A percentile compares a stretch with the other conserved stretches of the same genome.
phyloP scores from a whole-genome alignment of 768 basidiomycete genomes.

The Suillus placidus region DNA sequence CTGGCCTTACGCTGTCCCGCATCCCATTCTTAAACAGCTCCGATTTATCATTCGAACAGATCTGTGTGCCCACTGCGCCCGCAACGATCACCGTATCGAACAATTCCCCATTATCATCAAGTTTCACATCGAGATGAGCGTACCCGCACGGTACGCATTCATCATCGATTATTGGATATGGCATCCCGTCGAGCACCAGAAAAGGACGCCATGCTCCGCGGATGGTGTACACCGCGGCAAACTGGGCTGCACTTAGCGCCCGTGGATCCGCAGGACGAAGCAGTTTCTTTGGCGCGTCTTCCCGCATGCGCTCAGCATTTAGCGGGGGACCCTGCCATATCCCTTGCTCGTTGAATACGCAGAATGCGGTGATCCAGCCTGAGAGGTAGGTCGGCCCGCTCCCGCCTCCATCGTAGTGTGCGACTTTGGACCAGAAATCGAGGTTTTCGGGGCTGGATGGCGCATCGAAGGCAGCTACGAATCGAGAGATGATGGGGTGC shows the following conservation, averaged over 20 bases:
- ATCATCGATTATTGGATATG: slow-evolving; percentile 33
- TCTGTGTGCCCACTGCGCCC: slow-evolving; percentile 34
- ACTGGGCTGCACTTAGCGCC: slow-evolving; percentile 28
- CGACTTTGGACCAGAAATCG: slow-evolving; percentile 43
- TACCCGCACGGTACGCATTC: slow-evolving; percentile 34
- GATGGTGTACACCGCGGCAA: slow-evolving; percentile 33
- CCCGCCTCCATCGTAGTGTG: slow-evolving; percentile 25
- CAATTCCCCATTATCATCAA: slow-evolving; percentile 31
- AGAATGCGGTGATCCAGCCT: slow-evolving; percentile 46
- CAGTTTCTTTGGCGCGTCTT: slow-evolving; percentile 36
- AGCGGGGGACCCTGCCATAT: slow-evolving; percentile 36
- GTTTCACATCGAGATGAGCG: slow-evolving; percentile 30
- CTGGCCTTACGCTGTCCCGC: slow-evolving; percentile 35
- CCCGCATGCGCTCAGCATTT: slow-evolving; percentile 34
- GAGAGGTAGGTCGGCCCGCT: slow-evolving; percentile 37
- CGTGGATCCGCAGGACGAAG: slow-evolving; percentile 33
- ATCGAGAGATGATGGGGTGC: slow-evolving; percentile 29
- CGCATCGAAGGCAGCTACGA: slow-evolving; percentile 30
- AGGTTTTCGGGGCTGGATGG: slow-evolving; percentile 30
- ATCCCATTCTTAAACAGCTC: slow-evolving; percentile 36
- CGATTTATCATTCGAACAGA: slow-evolving; percentile 35
- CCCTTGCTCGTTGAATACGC: slow-evolving; percentile 35
- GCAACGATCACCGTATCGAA: slow-evolving; percentile 34
- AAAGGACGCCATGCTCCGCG: slow-evolving; percentile 26
- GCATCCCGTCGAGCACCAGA: slow-evolving; percentile 32